Percentiles rank a stretch among this genome's conserved stretches.
phyloP scores from a whole-genome alignment of 148 eudicot species.

The Rhododendron griersonianum region DNA sequence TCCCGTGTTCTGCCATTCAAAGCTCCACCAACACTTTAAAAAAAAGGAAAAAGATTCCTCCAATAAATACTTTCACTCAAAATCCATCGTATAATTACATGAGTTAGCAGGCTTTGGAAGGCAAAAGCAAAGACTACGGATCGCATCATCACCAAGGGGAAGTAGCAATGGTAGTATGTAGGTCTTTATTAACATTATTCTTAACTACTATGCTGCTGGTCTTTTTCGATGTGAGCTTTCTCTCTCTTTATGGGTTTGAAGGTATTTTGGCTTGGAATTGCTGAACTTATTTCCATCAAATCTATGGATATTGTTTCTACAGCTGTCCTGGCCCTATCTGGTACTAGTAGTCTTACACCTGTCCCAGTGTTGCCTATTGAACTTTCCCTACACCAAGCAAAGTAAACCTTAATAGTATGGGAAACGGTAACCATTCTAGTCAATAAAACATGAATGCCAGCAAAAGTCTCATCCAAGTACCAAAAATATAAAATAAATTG shows the following conservation, averaged over 20 bases:
- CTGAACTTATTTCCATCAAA: background rate
- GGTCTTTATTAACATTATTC: background rate
- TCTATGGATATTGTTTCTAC: background rate
- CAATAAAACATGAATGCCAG: background rate
- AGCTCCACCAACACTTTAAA: background rate
- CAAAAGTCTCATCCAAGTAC: slow-evolving; percentile 2
- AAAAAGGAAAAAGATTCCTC: background rate
- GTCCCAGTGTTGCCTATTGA: background rate
- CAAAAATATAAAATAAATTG: slow-evolving; percentile 10
- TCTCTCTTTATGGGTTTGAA: background rate
- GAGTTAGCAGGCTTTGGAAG: background rate
- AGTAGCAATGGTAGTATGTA: background rate
- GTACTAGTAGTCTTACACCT: background rate
- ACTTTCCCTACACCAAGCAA: background rate
- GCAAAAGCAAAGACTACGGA: background rate
- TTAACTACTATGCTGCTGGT: background rate
- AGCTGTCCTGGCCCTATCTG: background rate
- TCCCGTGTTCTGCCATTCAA: background rate
- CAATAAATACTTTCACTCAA: background rate
- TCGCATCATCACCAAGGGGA: background rate
- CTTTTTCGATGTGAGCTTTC: background rate
- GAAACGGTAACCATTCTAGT: background rate
- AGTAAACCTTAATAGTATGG: background rate
- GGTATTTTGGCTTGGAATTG: background rate
- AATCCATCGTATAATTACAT: background rate